Base-by-base conservation (phyloP, 345 rosid species). In the Mangifera indica region DNA sequence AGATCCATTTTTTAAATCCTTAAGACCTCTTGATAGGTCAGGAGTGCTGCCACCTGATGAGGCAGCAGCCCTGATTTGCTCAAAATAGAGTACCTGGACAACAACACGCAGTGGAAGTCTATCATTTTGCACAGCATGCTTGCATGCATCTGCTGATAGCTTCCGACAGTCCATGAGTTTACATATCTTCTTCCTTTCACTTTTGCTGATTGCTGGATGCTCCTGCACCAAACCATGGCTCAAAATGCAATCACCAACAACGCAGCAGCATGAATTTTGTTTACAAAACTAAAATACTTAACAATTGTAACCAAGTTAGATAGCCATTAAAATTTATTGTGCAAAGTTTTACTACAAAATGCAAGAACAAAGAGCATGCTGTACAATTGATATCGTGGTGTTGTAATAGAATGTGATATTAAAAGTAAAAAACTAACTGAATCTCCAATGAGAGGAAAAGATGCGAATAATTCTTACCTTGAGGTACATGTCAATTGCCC, bases 91-190 rank as follows among this genome's bases (percentile, higher is more conserved):
- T 59, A 88, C 87, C 76, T 88, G 97, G 9, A 90, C 93, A 26
- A 92, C 88, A 0, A 90, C 93, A 2, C 97, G 89, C 60, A 90
- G 49, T 0, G 96, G 97, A 10, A 92, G 93, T 72, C 96, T 74
- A 74, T 90, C 96, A 10, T 92, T 92, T 71, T 92, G 98, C 77
- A 92, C 96, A 0, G 90, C 98, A 22, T 88, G 98, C 90, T 86
- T 79, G 76, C 94, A 87, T 10, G 98, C 94, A 56, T 92, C 94
- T 10, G 80, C 91, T 0, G 98, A 90, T 25, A 92, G 87, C 75
- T 92, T 92, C 81, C 88, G 76, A 81, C 98, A 92, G 77, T 92
- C 96, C 98, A 92, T 92, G 69, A 92, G 68, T 66, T 84, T 90
- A 86, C 98, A 92, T 77, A 90, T 86, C 74, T 80, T 85, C 85